These are phyloP conservation scores for Lactuca saligna DNA, from an alignment of 129 eudicot species.

Conservation along the genomic window DNA sequence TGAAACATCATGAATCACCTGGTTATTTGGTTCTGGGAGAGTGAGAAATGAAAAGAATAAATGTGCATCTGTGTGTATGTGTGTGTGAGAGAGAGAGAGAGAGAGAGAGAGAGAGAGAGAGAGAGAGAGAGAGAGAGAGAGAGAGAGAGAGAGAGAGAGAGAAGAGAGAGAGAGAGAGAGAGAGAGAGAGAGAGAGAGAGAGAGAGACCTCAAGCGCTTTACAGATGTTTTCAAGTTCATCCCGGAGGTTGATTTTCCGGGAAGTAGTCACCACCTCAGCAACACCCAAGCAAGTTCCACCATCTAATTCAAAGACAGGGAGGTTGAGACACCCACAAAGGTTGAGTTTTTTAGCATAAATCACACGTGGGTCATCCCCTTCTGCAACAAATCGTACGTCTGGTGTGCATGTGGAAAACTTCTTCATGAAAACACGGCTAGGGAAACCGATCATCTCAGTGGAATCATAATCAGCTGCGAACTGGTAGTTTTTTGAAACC, in stretches of 20 bases:
- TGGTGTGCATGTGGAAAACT: constrained; percentile 61
- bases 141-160: constrained; percentile 3
- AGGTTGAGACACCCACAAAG: constrained; percentile 78
- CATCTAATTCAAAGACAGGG: constrained; percentile 65
- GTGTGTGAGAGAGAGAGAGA: too few species aligned
- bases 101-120: background rate
- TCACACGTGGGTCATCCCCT: constrained; percentile 57
- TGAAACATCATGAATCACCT: too few species aligned
- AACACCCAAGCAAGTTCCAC: constrained; percentile 79
- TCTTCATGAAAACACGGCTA: constrained; percentile 67
- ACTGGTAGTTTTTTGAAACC: constrained; percentile 49
- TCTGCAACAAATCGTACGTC: constrained; percentile 48
- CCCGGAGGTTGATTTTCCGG: constrained; percentile 42
- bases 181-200: constrained; percentile 10
- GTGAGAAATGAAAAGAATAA: too few species aligned
- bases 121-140: constrained; percentile 10
- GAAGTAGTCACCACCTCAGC: constrained; percentile 68
- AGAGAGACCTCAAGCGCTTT: constrained; percentile 78
- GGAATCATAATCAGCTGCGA: constrained; percentile 57
- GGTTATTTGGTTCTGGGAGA: too few species aligned
- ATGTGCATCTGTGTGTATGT: too few species aligned
- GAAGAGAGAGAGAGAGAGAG: background rate
- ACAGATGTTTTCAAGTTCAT: constrained; percentile 67
- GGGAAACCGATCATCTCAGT: constrained; percentile 60
- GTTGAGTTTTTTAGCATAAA: constrained; percentile 40